Base-by-base conservation (phyloP, 129 eudicot species). In the Centrapalus pauciflorus region DNA sequence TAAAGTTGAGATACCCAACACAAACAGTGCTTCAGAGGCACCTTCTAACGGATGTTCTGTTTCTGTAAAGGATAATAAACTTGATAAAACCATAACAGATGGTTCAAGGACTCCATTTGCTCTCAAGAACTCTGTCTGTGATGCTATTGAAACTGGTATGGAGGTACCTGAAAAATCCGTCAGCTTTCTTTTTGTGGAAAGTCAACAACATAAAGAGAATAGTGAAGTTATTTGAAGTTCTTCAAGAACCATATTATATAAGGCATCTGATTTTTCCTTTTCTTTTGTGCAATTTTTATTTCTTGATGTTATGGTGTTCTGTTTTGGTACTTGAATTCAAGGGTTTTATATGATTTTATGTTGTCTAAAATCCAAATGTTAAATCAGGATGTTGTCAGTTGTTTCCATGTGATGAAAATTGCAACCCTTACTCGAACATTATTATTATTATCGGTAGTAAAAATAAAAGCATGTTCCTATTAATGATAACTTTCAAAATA, bases 71-170 rank as follows among this genome's bases (percentile, higher is more conserved):
- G 69, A 54, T 30, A 25, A 16, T 11, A 61, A 67, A 73, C 41
- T 38, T 54, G 55, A 61, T 67, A 76, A 76, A 72, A 5, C 49
- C 23, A 4, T 37, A 43, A 21, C 78, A 57, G 70, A 58, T 67
- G 34, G 55, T 43, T 46, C 69, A 63, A 81, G 78, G 30, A 45
- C 70, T 13, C 79, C 84, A 55, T 69, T 84, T 73, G 78, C 85
- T 57, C 46, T 58, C 19, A 80, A 74, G 76, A 79, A 82, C 48
- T 65, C 62, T 28, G 43, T 35, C 13, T 21, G 33, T 80, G 67
- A 60, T 27, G 21, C n/a, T 16, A 64, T 68, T 17, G 33, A 24
- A 48, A 28, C 29, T 49, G 66, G 55, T 10, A 13, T 30, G 11
- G 72, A 60, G 51, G 69, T 63, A 21, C 56, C 50, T 19, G 76